Conservation (phyloP, 352 stramenopile species). For the Pythium graminicola region DNA sequence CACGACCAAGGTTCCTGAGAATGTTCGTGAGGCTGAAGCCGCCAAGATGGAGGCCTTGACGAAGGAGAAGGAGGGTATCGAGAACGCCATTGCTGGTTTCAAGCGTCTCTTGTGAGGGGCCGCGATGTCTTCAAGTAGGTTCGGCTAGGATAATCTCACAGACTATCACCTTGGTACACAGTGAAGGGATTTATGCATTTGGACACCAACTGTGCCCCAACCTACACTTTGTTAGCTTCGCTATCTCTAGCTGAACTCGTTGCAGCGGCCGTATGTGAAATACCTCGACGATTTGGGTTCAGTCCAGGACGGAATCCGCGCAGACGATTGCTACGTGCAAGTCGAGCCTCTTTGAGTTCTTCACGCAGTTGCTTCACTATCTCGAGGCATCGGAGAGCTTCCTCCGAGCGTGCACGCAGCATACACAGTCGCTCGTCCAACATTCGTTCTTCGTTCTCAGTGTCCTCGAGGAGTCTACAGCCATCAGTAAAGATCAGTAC, state of each 20-base stretch:
- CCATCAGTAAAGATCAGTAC: neutral
- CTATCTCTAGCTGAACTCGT: neutral
- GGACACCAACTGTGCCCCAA: neutral
- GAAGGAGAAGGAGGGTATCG: constrained; percentile 77
- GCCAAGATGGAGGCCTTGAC: constrained; percentile 71
- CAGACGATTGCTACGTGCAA: constrained; percentile 9
- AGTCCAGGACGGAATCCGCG: neutral
- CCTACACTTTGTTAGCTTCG: neutral
- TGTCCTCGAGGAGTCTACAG: constrained; percentile 29
- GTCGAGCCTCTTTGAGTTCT: constrained; percentile 26
- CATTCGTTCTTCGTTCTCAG: constrained; percentile 38
- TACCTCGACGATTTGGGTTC: neutral
- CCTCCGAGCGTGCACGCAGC: constrained; percentile 28
- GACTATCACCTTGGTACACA: too few relatives aligned
- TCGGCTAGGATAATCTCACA: too few relatives aligned
- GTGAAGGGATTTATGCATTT: constrained; percentile 5
- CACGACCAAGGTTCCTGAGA: constrained; percentile 69
- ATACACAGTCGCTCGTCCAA: constrained; percentile 38
- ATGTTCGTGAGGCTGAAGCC: constrained; percentile 67
- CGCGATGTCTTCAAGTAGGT: too few relatives aligned
- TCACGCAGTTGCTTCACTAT: constrained; percentile 31
- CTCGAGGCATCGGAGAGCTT: constrained; percentile 31
- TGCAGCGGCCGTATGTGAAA: too few relatives aligned
- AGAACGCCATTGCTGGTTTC: constrained; percentile 71
- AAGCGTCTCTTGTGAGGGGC: constrained; percentile 68